These are phyloP conservation scores for Serendipita sp. DNA, from an alignment of 1,284 basidiomycete genomes.

Conservation along the genomic window DNA sequence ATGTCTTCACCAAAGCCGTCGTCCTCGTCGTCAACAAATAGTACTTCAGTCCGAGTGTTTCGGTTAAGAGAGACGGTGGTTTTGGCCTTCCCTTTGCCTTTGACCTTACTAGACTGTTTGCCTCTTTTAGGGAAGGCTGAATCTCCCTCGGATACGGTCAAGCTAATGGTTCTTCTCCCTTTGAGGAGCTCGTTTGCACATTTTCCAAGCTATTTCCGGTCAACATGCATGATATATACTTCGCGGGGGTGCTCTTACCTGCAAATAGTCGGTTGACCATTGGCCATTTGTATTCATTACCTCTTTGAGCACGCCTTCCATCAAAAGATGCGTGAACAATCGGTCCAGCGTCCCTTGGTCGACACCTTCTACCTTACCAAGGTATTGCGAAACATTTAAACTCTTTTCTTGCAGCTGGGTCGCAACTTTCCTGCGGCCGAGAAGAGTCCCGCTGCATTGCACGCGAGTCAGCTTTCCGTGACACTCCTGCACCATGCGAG, in stretches of 20 bases:
- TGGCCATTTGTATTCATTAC: conserved; percentile 19
- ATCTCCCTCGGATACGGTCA: background rate
- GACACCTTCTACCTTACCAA: conserved; percentile 41
- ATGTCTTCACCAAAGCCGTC: background rate
- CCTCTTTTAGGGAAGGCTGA: background rate
- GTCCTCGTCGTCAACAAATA: background rate
- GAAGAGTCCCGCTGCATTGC: conserved; percentile 43
- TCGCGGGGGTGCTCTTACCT: conserved; percentile 15
- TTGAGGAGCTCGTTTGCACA: background rate
- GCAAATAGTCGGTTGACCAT: conserved; percentile 26
- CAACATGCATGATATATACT: background rate
- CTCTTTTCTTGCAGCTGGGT: conserved; percentile 34
- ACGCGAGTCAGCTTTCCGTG: conserved; percentile 30
- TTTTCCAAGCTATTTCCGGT: background rate
- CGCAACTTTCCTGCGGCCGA: conserved; percentile 35
- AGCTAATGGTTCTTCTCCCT: background rate
- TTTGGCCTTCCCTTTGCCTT: no score
- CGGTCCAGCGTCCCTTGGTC: conserved; percentile 41
- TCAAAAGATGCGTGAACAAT: conserved; percentile 42
- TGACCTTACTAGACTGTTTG: background rate
- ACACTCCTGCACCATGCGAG: conserved; percentile 39
- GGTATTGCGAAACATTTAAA: conserved; percentile 33
- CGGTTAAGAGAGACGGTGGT: background rate
- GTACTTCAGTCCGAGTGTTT: background rate
- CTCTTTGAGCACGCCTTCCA: conserved; percentile 27